Percentiles rank a stretch among this genome's conserved stretches.
phyloP scores from a whole-genome alignment of 148 eudicot genomes.

The Diospyros kaki region DNA sequence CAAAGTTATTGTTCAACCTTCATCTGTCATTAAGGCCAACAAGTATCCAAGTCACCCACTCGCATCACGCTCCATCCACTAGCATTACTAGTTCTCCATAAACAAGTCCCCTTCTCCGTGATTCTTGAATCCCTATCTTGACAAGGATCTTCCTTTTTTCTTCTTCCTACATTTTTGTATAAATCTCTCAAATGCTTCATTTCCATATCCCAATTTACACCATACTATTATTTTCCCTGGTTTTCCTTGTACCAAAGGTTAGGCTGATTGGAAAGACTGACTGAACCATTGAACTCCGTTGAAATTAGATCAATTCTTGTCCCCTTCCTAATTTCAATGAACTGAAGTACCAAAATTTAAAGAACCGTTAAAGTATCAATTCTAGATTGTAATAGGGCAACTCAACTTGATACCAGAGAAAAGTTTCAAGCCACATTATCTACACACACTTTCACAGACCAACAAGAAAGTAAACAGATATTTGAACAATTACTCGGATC shows the following conservation, averaged over 20 bases:
- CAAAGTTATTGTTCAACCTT: neutral
- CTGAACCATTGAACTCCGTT: neutral
- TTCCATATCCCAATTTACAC: neutral
- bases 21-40: neutral
- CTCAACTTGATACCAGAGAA: neutral
- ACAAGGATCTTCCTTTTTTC: neutral
- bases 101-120: neutral
- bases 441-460: neutral
- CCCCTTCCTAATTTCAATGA: neutral
- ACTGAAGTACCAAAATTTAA: neutral
- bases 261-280: neutral
- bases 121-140: no score
- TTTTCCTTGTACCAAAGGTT: neutral
- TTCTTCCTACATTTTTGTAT: neutral
- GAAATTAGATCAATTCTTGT: neutral
- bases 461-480: neutral
- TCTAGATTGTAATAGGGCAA: conserved; percentile 5
- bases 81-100: neutral
- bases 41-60: no score
- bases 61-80: neutral
- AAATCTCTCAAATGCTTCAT: neutral
- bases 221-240: neutral
- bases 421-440: neutral
- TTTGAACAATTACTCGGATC: neutral
- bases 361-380: neutral